Base-by-base conservation (phyloP, 345 rosid genomes). In the Rubroshorea leprosula region DNA sequence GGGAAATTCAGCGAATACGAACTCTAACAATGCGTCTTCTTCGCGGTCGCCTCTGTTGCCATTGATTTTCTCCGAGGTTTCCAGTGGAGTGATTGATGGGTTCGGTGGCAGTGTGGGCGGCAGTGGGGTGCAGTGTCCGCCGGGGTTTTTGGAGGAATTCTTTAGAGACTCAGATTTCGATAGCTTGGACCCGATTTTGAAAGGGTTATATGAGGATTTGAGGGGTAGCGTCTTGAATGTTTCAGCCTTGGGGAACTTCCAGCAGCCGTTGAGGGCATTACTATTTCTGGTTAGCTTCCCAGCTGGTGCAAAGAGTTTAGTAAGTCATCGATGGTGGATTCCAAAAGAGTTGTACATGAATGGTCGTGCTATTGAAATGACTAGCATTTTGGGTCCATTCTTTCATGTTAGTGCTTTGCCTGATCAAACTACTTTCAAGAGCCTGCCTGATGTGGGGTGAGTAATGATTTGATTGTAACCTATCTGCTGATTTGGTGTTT, bases 361-460 rank as follows among this genome's bases (percentile, higher is more conserved):
- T 57, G 99, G 99, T 17, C 76, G 97, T 53, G 99, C 79, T 43
- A 87, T 85, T 24, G 99, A 93, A 80, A 76, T 93, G 95, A 89
- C 99, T 0, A 93, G 99, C 69, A 87, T 93, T 75, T 73, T 93
- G 58, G 99, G 97, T 3, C 97, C 99, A 21, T 93, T 89, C 70
- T 85, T 93, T 59, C 97, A 87, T 68, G 86, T 89, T n/a, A 93
- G 99, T 57, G 92, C 96, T 10, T 62, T 87, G 78, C 97, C 87
- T 9, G 99, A 93, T 80, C 76, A 77, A 21, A 51, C 80, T 24
- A 81, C 79, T 52, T 93, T 93, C 75, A 87, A 87, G 86, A 82
- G 85, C 79, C 90, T 80, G 62, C 99, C 97, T 24, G 99, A 93
- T 74, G 92, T 93, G 56, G 97, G 96, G 99, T 89, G 69, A 89